Evolutionary conservation across 2,329 filamentous ascomycete species (phyloP).

Genomic region (Nemania serpens): DNA sequence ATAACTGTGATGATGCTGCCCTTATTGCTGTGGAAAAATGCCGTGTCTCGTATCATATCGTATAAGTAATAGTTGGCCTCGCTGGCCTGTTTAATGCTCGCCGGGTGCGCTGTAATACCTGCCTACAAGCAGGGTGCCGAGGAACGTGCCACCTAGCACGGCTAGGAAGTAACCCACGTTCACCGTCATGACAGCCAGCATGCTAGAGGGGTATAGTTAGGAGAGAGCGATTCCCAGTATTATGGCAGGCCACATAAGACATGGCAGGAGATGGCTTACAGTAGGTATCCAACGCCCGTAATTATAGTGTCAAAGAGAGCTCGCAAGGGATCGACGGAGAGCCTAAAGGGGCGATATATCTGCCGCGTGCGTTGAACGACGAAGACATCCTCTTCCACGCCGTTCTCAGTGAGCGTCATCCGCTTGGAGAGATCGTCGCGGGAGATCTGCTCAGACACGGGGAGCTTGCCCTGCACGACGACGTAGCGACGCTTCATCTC

Average conservation of each 20-base stretch:
- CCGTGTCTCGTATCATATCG: not conserved
- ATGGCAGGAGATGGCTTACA: slow-evolving; percentile 33
- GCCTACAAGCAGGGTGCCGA: slow-evolving; percentile 83
- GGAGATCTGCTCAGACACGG: slow-evolving; percentile 63
- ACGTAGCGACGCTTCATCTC: slow-evolving; percentile 79
- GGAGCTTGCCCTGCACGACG: slow-evolving; percentile 67
- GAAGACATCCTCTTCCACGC: slow-evolving; percentile 78
- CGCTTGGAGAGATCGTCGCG: slow-evolving; percentile 66
- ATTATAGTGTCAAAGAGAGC: slow-evolving; percentile 40
- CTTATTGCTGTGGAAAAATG: not conserved
- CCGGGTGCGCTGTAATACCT: slow-evolving; percentile 54
- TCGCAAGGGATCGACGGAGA: slow-evolving; percentile 63
- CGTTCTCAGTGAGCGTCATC: slow-evolving; percentile 73
- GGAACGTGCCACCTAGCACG: slow-evolving; percentile 58
- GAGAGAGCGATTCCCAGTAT: not conserved
- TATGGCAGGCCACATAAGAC: too few relatives aligned
- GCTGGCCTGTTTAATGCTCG: slow-evolving; percentile 32
- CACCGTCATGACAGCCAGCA: slow-evolving; percentile 44
- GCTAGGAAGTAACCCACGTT: slow-evolving; percentile 43
- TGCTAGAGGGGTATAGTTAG: slow-evolving; percentile 39
- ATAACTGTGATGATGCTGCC: not conserved
- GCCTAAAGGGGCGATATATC: slow-evolving; percentile 75
- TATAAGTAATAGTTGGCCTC: not conserved
- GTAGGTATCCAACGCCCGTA: slow-evolving; percentile 40
- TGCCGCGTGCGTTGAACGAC: slow-evolving; percentile 66